Evolutionary conservation across 805 yeast genomes (phyloP).

Genomic region (Ogataea saltuana): DNA sequence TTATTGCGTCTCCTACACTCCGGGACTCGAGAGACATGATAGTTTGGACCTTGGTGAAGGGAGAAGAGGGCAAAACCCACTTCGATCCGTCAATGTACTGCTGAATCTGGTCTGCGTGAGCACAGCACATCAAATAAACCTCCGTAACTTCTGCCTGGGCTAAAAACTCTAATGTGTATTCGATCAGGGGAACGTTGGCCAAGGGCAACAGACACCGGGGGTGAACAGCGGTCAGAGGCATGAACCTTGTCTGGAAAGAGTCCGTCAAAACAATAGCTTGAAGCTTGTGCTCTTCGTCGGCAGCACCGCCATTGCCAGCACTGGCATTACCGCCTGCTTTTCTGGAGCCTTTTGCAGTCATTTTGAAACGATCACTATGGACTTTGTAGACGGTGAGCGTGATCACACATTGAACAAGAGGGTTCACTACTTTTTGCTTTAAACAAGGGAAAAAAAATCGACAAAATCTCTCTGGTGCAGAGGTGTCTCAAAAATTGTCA

Average conservation of each 20-base stretch:
- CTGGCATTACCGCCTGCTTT: conserved; percentile 11
- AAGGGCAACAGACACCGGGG: conserved; percentile 93
- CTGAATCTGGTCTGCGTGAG: conserved; percentile 88
- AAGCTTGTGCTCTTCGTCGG: conserved; percentile 65
- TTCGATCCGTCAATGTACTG: conserved; percentile 73
- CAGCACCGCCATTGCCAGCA: conserved; percentile 1
- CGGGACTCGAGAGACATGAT: conserved; percentile 82
- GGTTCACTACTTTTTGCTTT: too few relatives aligned
- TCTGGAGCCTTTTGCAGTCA: conserved; percentile 29
- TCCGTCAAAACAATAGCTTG: conserved; percentile 96
- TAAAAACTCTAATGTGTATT: conserved; percentile 90
- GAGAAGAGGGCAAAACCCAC: conserved; percentile 70
- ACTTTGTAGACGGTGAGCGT: too few relatives aligned
- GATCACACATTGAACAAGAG: too few relatives aligned
- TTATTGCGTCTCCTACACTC: conserved; percentile 96
- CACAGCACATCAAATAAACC: conserved; percentile 84
- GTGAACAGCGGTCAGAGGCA: conserved; percentile 82
- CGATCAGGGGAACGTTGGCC: conserved; percentile 91
- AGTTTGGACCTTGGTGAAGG: conserved; percentile 75
- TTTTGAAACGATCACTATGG: too few relatives aligned
- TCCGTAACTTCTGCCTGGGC: conserved; percentile 90
- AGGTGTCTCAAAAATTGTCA: neutral
- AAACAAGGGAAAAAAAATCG: conserved; percentile 3
- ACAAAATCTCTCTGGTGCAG: neutral
- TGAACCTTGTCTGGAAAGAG: conserved; percentile 86